Evolutionary conservation across 2,329 filamentous ascomycete species (phyloP).

Genomic region (Cylindrodendrum hubeiense): DNA sequence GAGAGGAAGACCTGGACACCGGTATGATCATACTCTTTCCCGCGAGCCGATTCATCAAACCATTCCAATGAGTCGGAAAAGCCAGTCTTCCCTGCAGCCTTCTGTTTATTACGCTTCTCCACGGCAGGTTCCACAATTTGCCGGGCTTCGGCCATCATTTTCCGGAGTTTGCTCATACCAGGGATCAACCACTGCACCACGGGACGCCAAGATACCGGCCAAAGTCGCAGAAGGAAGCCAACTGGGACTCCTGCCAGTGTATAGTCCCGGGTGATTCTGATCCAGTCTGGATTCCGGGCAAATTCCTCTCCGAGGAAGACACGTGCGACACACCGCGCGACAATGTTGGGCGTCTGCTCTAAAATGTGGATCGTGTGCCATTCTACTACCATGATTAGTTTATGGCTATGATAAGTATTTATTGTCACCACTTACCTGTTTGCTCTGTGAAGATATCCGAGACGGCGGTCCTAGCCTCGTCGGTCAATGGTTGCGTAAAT

Average conservation of each 20-base stretch:
- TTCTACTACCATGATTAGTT: neutral
- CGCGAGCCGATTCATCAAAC: constrained; percentile 6
- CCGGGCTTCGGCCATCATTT: neutral
- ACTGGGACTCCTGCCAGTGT: constrained; percentile 1
- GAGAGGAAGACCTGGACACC: constrained; percentile 11
- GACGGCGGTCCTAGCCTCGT: neutral
- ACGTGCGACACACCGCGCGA: neutral
- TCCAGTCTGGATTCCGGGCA: constrained; percentile 3
- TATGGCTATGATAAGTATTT: neutral
- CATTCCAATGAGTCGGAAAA: constrained; percentile 1
- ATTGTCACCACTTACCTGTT: neutral
- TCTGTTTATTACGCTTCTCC: neutral
- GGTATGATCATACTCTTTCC: neutral
- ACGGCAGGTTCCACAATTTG: neutral
- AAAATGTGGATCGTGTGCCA: neutral
- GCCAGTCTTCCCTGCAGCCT: neutral
- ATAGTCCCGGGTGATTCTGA: constrained; percentile 5
- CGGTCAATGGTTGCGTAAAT: neutral
- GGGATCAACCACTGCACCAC: constrained; percentile 11
- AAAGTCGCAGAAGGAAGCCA: neutral
- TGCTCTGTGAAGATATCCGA: neutral
- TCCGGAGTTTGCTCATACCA: neutral
- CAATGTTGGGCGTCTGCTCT: neutral
- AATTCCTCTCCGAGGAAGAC: constrained; percentile 16
- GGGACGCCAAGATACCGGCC: neutral